Evolutionary conservation across 78 protist genomes (phyloP), one percentile per base, ranked within the genome.

Genomic region (Chrysochromulina tobinii): DNA sequence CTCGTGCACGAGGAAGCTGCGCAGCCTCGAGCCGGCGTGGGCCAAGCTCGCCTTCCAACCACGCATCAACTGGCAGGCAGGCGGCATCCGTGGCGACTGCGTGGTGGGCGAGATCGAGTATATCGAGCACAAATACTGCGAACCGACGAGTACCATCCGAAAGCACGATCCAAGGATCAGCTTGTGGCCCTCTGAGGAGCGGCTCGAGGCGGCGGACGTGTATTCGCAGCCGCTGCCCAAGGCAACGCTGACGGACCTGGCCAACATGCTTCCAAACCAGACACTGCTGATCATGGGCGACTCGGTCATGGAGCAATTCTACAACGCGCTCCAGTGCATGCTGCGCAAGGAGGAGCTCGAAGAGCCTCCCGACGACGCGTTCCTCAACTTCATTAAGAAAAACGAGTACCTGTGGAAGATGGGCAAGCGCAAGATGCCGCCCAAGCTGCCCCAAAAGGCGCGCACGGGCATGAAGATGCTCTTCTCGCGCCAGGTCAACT

Each of bases 281-380:
- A 75, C 83, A 8, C 83, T 75, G 83, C 83, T 75, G 38, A n/a
- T 75, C 58, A 75, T 75, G 83, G 83, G 83, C 57, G 83, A 75
- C 57, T 75, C 83, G 59, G 83, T 75, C 58, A 75, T 75, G 83
- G 83, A 75, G 83, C 83, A 75, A 23, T 75, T 75, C 58, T 75
- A 75, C 83, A 75, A 75, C 83, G 17, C 57, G 83, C 83, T 75
- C 58, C 83, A 75, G 83, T 75, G 83, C 57, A 14, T 50, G 12
- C 21, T 50, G 59, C 57, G 57, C 12, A 27, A 75, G 58, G 83
- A 75, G 83, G 57, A 14, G n/a, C 81, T 72, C 57, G 57, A 38
- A 53, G 27, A 9, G 72, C 72, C 15, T 0, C 8, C 8, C 72
- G 8, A 8, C 27, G 72, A 8, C 72, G 72, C 8, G 72, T 66